Conservation (phyloP, 768 basidiomycete species). For the Lentinula edodes region DNA sequence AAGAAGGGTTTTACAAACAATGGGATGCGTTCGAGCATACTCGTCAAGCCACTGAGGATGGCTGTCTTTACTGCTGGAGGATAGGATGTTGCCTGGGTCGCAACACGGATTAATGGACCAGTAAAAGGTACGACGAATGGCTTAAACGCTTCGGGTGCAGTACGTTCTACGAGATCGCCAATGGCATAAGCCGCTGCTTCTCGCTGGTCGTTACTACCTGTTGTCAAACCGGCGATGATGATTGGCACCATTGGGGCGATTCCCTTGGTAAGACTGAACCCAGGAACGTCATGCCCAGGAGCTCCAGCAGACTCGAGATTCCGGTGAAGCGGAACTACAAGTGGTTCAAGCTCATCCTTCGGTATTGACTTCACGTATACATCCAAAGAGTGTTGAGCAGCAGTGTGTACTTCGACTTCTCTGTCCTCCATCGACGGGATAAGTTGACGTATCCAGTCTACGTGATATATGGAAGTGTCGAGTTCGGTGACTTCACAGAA, state of each 20-base stretch:
- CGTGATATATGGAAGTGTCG: slow-evolving; percentile 78
- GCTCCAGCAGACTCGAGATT: slow-evolving; percentile 83
- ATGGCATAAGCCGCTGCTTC: slow-evolving; percentile 96
- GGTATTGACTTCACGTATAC: slow-evolving; percentile 83
- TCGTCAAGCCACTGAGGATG: slow-evolving; percentile 79
- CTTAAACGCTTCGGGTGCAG: slow-evolving; percentile 78
- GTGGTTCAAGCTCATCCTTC: slow-evolving; percentile 88
- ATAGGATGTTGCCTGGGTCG: slow-evolving; percentile 83
- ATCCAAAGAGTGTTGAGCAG: slow-evolving; percentile 81
- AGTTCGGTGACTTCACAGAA: slow-evolving; percentile 83
- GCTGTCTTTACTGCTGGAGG: slow-evolving; percentile 92
- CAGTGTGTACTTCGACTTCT: slow-evolving; percentile 68
- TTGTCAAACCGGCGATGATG: slow-evolving; percentile 88
- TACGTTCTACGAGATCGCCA: slow-evolving; percentile 89
- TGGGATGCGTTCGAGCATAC: slow-evolving; percentile 83
- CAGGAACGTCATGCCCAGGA: slow-evolving; percentile 72
- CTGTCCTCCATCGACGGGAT: slow-evolving; percentile 78
- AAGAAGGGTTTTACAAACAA: slow-evolving; percentile 95
- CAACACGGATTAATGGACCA: slow-evolving; percentile 92
- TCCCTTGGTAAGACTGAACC: slow-evolving; percentile 84
- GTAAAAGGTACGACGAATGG: slow-evolving; percentile 95
- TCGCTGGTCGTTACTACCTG: slow-evolving; percentile 90
- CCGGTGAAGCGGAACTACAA: slow-evolving; percentile 85
- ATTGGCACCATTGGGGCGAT: slow-evolving; percentile 79
- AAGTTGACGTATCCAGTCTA: slow-evolving; percentile 93